Conservation (phyloP, 208 protist genomes). For the Leishmania tropica region DNA sequence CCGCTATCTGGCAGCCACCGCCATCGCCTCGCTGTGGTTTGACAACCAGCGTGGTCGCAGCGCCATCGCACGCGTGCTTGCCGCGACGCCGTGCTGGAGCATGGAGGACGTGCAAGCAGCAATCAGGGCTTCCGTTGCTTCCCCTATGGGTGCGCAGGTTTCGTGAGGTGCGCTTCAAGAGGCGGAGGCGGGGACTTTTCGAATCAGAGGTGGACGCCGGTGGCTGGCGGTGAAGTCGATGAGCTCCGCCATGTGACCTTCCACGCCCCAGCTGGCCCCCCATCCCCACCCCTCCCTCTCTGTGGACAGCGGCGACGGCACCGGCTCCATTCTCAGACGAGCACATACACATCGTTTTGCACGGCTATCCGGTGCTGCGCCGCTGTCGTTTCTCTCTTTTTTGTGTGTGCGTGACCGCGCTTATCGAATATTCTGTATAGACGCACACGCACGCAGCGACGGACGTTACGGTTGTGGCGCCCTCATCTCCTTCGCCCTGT, state of each 20-base stretch:
- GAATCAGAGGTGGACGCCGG: background rate
- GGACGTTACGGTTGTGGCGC: background rate
- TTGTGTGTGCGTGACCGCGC: too few relatives aligned
- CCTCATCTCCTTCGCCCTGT: background rate
- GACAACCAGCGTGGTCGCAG: conserved; percentile 30
- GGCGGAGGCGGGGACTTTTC: background rate
- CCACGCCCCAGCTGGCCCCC: background rate
- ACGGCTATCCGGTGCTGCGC: background rate
- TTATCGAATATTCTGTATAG: background rate
- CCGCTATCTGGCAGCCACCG: conserved; percentile 28
- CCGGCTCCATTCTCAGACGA: background rate
- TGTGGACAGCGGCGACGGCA: background rate
- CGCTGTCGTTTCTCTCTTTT: background rate
- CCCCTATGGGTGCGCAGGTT: background rate
- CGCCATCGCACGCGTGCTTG: conserved; percentile 15
- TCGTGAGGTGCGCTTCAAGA: background rate
- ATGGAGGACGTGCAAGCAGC: conserved; percentile 18
- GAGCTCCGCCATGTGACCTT: background rate
- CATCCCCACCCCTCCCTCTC: background rate
- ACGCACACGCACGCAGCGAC: background rate
- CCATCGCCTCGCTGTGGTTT: conserved; percentile 26
- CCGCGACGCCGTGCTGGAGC: background rate
- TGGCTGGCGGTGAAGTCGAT: background rate
- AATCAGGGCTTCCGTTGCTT: background rate
- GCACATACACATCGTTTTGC: too few relatives aligned